phyloP scores from a whole-genome alignment of 2,329 filamentous ascomycete genomes.

The Ceratocystis variospora region DNA sequence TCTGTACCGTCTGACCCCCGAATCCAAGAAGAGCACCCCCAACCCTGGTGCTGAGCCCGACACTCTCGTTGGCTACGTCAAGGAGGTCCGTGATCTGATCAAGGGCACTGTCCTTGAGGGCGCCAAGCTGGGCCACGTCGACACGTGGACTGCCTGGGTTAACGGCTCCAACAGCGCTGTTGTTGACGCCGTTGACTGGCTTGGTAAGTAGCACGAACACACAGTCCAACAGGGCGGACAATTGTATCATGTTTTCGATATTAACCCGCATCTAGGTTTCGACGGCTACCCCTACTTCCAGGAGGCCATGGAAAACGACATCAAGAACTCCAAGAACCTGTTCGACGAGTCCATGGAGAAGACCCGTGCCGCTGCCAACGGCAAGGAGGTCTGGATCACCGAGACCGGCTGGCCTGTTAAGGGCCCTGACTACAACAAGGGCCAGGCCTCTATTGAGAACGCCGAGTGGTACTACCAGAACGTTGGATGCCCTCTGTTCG shows the following conservation, averaged over 20 bases:
- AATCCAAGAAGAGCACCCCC: constrained; percentile 48
- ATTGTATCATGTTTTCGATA: not conserved
- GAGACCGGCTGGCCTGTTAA: constrained; percentile 79
- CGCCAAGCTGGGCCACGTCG: constrained; percentile 64
- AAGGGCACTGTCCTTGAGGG: constrained; percentile 44
- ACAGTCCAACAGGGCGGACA: too few relatives aligned
- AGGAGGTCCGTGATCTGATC: constrained; percentile 50
- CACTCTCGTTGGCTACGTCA: constrained; percentile 55
- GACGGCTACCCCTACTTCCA: constrained; percentile 82
- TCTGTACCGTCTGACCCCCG: constrained; percentile 65
- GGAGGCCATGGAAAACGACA: constrained; percentile 49
- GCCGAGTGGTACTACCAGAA: constrained; percentile 70
- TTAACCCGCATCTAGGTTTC: constrained; percentile 33
- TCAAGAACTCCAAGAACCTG: constrained; percentile 48
- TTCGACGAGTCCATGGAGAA: constrained; percentile 54
- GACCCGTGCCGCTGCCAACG: constrained; percentile 43
- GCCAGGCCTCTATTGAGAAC: constrained; percentile 49
- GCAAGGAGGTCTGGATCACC: constrained; percentile 70
- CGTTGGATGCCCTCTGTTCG: constrained; percentile 59
- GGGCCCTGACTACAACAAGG: constrained; percentile 48
- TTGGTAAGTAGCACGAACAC: constrained; percentile 31
- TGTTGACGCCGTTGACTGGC: constrained; percentile 57
- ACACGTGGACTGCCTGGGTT: constrained; percentile 73
- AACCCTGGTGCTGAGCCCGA: constrained; percentile 50
- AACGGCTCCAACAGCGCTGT: constrained; percentile 59